A percentile compares a stretch with the other conserved stretches of the same genome.
phyloP scores from a whole-genome alignment of 768 basidiomycete genomes.

The Naganishia antarctica region DNA sequence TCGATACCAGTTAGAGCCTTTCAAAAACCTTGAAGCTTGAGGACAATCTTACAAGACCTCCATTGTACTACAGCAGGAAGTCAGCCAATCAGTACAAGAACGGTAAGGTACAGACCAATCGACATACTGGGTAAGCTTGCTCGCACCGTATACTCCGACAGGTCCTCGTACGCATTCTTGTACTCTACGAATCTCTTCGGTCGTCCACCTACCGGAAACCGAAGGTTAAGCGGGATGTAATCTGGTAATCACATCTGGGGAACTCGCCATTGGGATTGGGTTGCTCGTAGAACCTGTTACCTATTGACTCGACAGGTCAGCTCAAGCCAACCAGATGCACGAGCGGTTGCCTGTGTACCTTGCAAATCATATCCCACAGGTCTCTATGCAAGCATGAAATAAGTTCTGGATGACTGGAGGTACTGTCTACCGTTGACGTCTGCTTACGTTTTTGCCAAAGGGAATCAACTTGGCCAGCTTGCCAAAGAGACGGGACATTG shows the following conservation, averaged over 20 bases:
- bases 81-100: not conserved
- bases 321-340: not conserved
- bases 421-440: too few relatives aligned
- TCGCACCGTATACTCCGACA: conserved; percentile 20
- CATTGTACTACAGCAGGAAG: conserved; percentile 18
- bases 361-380: conserved; percentile 25
- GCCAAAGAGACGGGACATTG: conserved; percentile 21
- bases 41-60: conserved; percentile 20
- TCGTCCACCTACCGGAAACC: conserved; percentile 4
- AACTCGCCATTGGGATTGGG: conserved; percentile 22
- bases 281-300: conserved; percentile 24
- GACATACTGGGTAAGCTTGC: conserved; percentile 14
- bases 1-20: not conserved
- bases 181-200: conserved; percentile 26
- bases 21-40: not conserved
- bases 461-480: conserved; percentile 23
- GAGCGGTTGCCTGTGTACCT: not conserved
- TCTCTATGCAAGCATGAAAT: too few relatives aligned
- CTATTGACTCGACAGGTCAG: not conserved
- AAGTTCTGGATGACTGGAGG: too few relatives aligned
- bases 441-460: conserved; percentile 19
- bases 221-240: too few relatives aligned
- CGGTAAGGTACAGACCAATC: not conserved
- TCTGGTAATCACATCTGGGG: too few relatives aligned
- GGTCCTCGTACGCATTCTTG: conserved; percentile 20